Evolutionary conservation across 176 grass and related monocot species (phyloP).

Genomic region (Oryza coarctata): DNA sequence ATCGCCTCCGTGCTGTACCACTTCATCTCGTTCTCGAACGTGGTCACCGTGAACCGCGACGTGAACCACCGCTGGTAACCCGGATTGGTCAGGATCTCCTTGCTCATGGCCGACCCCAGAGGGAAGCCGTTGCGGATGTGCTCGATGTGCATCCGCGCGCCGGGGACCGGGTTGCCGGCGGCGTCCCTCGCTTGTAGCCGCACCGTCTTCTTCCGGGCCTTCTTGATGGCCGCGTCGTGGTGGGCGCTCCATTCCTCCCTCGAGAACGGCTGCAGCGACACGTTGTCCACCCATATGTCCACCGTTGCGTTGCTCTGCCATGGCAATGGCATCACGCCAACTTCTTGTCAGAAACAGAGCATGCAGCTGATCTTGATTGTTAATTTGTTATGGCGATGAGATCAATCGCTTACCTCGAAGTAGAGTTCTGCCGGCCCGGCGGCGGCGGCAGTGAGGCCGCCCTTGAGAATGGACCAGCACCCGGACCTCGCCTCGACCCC

Average conservation of each 20-base stretch:
- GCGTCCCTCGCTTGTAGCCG: constrained; percentile 42
- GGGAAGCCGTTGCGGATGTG: constrained; percentile 59
- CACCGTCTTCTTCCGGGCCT: constrained; percentile 50
- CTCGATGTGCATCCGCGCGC: constrained; percentile 51
- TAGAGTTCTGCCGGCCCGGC: constrained; percentile 60
- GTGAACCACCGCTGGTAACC: constrained; percentile 82
- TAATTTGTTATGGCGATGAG: background rate
- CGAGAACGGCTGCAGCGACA: constrained; percentile 80
- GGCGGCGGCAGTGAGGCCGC: constrained; percentile 64
- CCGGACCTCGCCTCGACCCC: constrained; percentile 52
- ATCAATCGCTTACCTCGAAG: constrained; percentile 59
- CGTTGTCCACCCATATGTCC: constrained; percentile 81
- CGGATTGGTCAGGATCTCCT: constrained; percentile 53
- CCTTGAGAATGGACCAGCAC: constrained; percentile 93
- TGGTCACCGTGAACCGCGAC: constrained; percentile 78
- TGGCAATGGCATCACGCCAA: background rate
- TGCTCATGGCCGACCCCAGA: constrained; percentile 65
- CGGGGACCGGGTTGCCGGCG: constrained; percentile 46
- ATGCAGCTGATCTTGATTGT: background rate
- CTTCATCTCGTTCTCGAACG: constrained; percentile 99
- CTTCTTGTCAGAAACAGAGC: constrained; percentile 15
- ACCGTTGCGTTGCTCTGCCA: constrained; percentile 62
- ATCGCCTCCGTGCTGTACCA: constrained; percentile 68
- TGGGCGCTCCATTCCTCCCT: constrained; percentile 70
- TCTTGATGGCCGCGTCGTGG: constrained; percentile 46